Base-by-base conservation (phyloP, 345 rosid genomes). In the Salix dunnii region DNA sequence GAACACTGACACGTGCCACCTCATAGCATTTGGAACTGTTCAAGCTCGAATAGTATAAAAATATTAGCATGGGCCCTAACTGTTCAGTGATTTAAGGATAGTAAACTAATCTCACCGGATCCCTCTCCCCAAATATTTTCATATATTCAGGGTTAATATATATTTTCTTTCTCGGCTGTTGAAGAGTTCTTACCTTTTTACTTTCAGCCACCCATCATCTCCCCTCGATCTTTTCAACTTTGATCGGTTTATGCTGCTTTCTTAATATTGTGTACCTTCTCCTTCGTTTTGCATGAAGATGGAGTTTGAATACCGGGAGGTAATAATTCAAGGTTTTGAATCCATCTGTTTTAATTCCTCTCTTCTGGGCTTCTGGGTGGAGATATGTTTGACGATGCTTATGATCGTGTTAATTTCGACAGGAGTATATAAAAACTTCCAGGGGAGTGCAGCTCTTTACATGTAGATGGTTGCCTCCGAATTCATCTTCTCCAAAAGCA, bases 401-500 rank as follows among this genome's bases (percentile, higher is more conserved):
- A 20, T 13, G 42, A 23, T 12, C 16, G 35, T 53, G 17, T 14
- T 30, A 30, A 30, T 28, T 10, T 31, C 31, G 8, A 38, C 42
- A 96, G 99, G 94, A 83, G 71, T 87, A 84, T 66, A 75, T 90
- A 76, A 88, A 67, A 87, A 96, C 88, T 81, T 88, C 97, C 28
- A 88, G 94, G 84, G 97, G 90, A 76, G 88, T 89, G 38, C 75
- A 84, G 89, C 86, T 91, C 35, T 93, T 92, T 46, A 89, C 95
- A 80, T 96, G 98, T 78, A 87, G 88, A 88, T 93, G 98, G 99
- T 10, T 92, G 85, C 97, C 97, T 2, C 72, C 77, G 14, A 7
- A 23, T 68, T 84, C 96, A 51, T 75, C 72, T 36, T 80, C 96
- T 80, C 90, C 98, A 17, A 90, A 81, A 64, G 96, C 97, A 60